Base-by-base conservation (phyloP, 768 basidiomycete species). In the Lactarius hatsudake region DNA sequence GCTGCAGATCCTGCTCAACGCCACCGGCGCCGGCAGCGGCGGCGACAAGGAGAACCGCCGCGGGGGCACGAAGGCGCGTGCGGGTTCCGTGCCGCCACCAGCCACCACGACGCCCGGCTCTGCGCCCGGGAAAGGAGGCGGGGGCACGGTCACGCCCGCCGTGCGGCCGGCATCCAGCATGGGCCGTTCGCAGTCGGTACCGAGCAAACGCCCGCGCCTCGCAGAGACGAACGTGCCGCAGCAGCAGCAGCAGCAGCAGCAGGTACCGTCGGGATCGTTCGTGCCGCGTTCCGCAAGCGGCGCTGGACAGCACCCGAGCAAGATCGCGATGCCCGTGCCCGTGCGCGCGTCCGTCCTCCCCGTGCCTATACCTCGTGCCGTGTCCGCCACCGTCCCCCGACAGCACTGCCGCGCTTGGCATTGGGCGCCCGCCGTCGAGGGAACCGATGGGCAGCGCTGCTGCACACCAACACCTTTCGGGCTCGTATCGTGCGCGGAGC, bases 31-130 rank as follows among this genome's bases (percentile, higher is more conserved):
- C n/a, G n/a, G n/a, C 53, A 73, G 75, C 53, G 73, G 75, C 59
- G 81, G 83, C 18, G 88, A 89, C 68, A 93, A 94, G 78, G 94
- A 96, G 79, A 94, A 92, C 76, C 76, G 79, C 75, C 69, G 69
- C 26, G 51, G 51, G 53, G 73, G 69, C 20, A 61, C 62, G 38
- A 74, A 72, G 51, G 20, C 60, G 15, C 73, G 87, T 59, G 81
- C 84, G 28, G 86, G 84, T 7, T 85, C 86, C 20, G 85, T 87
- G 12, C 86, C 88, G 7, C 79, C 85, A 3, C 85, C 87, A 4
- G 80, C 86, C 8, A 87, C 83, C 8, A 87, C 83, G 13, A 89
- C 87, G 3, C 87, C 87, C 79, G 73, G 66, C 62, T 72, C 38
- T 74, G 20, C 78, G 58, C 63, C 28, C 62, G 66, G 68, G 12